Evolutionary conservation across 345 rosid species (phyloP).

Genomic region (Reutealis trisperma): DNA sequence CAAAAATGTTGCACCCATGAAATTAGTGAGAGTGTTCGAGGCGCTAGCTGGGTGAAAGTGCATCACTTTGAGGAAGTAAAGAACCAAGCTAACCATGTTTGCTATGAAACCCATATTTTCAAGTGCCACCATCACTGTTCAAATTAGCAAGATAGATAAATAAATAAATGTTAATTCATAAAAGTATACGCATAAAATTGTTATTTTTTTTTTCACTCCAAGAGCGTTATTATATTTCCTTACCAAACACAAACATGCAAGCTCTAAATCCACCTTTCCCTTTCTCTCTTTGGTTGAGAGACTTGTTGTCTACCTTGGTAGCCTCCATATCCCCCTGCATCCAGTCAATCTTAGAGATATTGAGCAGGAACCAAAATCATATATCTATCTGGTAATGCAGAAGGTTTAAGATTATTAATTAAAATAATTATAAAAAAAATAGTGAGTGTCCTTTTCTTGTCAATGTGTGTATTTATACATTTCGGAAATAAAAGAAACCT

Average conservation of each 20-base stretch:
- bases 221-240: not conserved
- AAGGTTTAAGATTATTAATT: no score
- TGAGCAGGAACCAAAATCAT: no score
- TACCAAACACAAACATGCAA: conserved; percentile 41
- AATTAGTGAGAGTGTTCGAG: conserved; percentile 55
- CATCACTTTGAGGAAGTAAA: conserved; percentile 45
- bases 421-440: no score
- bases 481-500: no score
- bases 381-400: no score
- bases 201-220: not conserved
- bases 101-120: conserved; percentile 70
- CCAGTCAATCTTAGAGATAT: not conserved
- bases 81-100: conserved; percentile 46
- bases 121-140: conserved; percentile 34
- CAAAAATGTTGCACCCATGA: conserved; percentile 56
- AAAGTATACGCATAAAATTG: no score
- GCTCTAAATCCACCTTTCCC: conserved; percentile 28
- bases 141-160: not conserved
- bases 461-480: no score
- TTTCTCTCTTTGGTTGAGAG: not conserved
- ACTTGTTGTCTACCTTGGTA: conserved; percentile 5
- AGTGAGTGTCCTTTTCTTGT: no score
- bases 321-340: conserved; percentile 23
- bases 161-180: no score
- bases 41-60: conserved; percentile 29